Base-by-base conservation (phyloP, 176 grass and related monocot species). In the Raddia guianensis region DNA sequence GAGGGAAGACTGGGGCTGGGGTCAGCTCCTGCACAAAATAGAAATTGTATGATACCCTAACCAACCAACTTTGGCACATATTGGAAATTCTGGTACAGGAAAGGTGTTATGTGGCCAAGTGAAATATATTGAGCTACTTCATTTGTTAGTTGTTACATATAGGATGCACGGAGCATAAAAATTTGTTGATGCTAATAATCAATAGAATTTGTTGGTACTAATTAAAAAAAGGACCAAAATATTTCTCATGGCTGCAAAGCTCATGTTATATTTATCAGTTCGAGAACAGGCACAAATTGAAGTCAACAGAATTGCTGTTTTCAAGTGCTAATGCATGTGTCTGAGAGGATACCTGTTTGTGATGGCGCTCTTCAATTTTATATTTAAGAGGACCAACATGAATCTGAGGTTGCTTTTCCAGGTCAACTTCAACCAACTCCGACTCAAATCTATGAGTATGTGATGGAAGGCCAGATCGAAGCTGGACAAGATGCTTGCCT, bases 371-470 rank as follows among this genome's bases (percentile, higher is more conserved):
- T 74, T 93, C 84, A 49, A 82, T 84, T 83, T 80, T 91, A 85
- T 91, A 99, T 88, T 85, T 95, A 71, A 95, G 71, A 66, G 87
- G 90, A 45, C 97, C 97, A 74, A 89, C 90, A 88, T 99, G 97
- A 84, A 91, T 73, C 82, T 93, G 93, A 89, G 93, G 84, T 55
- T 91, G 88, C 64, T 93, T 93, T 83, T 91, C 91, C 76, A 99
- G 65, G 66, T 99, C 93, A 66, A 99, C 82, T 88, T 99, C 93
- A 42, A 99, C 61, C 57, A 87, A 59, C 59, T 95, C 93, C 10
- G 97, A 93, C 20, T 90, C 86, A 70, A 99, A 95, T 77, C 65
- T 75, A 80, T 90, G 79, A 35, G 92, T 86, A 75, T 84, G 90
- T 74, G 92, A 89, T 49, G 90, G 93, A 65, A 96, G 84, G 45